Conservation (phyloP, 164 flowering plant species). For the Tinospora cordifolia region DNA sequence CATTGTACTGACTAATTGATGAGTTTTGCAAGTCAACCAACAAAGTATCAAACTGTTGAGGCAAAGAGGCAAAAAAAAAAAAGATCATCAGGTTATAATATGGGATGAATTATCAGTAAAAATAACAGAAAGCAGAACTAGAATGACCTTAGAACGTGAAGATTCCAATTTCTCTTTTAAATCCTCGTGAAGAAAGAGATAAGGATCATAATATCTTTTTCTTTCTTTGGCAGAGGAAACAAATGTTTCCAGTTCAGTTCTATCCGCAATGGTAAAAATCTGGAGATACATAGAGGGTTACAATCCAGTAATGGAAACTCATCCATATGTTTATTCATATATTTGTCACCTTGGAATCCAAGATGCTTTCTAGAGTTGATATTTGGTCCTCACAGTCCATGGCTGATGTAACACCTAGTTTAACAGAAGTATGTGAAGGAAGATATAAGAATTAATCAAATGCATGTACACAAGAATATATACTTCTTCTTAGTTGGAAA, state of each 20-base stretch:
- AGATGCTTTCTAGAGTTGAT: conserved; percentile 61
- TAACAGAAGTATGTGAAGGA: conserved; percentile 5
- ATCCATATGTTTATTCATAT: neutral
- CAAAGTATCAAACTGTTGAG: conserved; percentile 50
- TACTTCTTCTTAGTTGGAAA: neutral
- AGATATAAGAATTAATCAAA: neutral
- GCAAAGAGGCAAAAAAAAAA: no score
- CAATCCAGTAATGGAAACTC: neutral
- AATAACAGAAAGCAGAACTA: neutral
- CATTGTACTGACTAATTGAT: conserved; percentile 30
- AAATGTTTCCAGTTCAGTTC: conserved; percentile 42
- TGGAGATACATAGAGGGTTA: conserved; percentile 23
- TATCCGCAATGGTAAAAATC: conserved; percentile 58
- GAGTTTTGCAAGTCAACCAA: conserved; percentile 33
- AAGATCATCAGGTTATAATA: conserved; percentile 7
- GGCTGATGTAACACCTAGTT: conserved; percentile 50
- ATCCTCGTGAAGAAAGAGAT: conserved; percentile 20
- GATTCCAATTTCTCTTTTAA: conserved; percentile 47
- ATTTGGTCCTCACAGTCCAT: conserved; percentile 62
- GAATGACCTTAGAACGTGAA: conserved; percentile 50
- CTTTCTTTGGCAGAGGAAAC: conserved; percentile 50
- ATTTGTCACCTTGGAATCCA: conserved; percentile 61
- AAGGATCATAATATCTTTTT: conserved; percentile 41
- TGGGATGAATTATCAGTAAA: neutral
- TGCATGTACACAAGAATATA: neutral